Evolutionary conservation across 2,329 filamentous ascomycete genomes (phyloP).

Genomic region (Cladosporium halotolerans): DNA sequence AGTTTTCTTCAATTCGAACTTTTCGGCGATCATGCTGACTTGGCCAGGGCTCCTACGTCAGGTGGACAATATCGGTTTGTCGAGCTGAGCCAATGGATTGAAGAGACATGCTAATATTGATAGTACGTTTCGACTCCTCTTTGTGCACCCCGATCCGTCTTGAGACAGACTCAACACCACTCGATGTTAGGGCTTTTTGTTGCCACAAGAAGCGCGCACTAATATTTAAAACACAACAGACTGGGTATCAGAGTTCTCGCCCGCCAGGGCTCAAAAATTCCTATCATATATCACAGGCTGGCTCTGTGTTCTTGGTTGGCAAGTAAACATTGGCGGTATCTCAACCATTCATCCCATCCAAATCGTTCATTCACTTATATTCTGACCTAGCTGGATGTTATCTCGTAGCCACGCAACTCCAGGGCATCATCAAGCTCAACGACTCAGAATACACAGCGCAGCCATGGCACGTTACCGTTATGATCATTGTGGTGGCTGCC

Average conservation of each 20-base stretch:
- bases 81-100: background rate
- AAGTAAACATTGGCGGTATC: constrained; percentile 25
- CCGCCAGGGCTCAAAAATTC: constrained; percentile 32
- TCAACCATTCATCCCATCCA: background rate
- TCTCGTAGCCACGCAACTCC: constrained; percentile 9
- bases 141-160: background rate
- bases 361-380: too few relatives aligned
- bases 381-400: constrained; percentile 1
- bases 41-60: constrained; percentile 31
- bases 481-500: constrained; percentile 38
- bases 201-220: background rate
- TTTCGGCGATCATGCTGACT: background rate
- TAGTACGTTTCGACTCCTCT: background rate
- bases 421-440: constrained; percentile 29
- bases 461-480: constrained; percentile 43
- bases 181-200: background rate
- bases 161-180: background rate
- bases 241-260: constrained; percentile 34
- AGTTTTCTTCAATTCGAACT: background rate
- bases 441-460: constrained; percentile 29
- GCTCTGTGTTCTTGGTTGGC: constrained; percentile 33
- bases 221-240: background rate
- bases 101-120: background rate
- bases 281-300: constrained; percentile 38
- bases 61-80: constrained; percentile 19